Conservation (phyloP, 768 basidiomycete species). For the Amanita phalloides region DNA sequence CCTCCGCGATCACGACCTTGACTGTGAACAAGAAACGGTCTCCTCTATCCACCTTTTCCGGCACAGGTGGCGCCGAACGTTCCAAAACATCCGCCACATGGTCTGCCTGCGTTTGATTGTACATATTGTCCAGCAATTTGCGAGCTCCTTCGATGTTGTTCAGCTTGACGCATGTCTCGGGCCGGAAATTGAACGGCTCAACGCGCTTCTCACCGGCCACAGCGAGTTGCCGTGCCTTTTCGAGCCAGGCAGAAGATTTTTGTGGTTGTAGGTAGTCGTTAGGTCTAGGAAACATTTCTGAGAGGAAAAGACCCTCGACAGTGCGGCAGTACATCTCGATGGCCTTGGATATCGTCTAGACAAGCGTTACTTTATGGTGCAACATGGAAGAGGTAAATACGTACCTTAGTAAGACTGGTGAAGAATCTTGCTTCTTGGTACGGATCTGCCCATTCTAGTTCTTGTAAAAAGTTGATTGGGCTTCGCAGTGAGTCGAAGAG, state of each 20-base stretch:
- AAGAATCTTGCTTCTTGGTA: conserved; percentile 86
- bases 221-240: conserved; percentile 73
- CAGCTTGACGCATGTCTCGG: conserved; percentile 92
- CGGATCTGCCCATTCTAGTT: conserved; percentile 86
- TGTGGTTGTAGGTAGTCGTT: conserved; percentile 72
- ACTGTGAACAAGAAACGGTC: conserved; percentile 78
- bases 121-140: conserved; percentile 87
- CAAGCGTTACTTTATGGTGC: neutral
- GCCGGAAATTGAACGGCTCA: conserved; percentile 89
- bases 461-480: conserved; percentile 80
- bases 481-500: conserved; percentile 90
- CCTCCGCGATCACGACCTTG: conserved; percentile 89
- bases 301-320: conserved; percentile 82
- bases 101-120: conserved; percentile 85
- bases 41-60: conserved; percentile 49
- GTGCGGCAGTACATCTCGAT: conserved; percentile 86
- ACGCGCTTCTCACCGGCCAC: conserved; percentile 80
- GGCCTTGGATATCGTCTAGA: conserved; percentile 81
- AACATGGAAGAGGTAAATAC: neutral
- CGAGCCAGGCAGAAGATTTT: conserved; percentile 82
- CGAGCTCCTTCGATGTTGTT: conserved; percentile 95
- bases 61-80: conserved; percentile 47
- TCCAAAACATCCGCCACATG: conserved; percentile 59
- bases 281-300: conserved; percentile 89
- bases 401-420: conserved; percentile 79